Percentiles rank a stretch among this genome's conserved stretches.
phyloP scores from a whole-genome alignment of 1,139 yeast species.

The Dujonia santamariae region DNA sequence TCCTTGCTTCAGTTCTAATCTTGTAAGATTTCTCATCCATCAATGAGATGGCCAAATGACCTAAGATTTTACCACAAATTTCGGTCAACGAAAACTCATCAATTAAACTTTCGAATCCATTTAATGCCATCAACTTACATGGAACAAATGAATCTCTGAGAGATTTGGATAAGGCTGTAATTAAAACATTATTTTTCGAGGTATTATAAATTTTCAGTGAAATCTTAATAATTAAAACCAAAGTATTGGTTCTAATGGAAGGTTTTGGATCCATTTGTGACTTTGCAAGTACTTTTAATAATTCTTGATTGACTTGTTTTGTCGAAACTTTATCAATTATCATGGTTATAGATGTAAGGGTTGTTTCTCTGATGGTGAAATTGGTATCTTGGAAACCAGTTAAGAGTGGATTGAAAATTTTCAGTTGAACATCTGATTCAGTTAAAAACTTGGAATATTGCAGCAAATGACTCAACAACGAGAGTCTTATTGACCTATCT shows the following conservation, averaged over 20 bases:
- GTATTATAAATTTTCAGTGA: constrained; percentile 58
- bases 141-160: constrained; percentile 78
- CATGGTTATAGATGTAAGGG: constrained; percentile 65
- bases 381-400: constrained; percentile 88
- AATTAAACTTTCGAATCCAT: constrained; percentile 66
- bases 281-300: constrained; percentile 77
- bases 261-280: constrained; percentile 84
- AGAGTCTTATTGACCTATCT: constrained; percentile 75
- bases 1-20: constrained; percentile 71
- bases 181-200: constrained; percentile 67
- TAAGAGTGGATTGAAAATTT: constrained; percentile 62
- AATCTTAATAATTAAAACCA: constrained; percentile 70
- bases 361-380: constrained; percentile 73
- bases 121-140: constrained; percentile 72
- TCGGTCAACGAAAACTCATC: constrained; percentile 72
- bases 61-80: constrained; percentile 77
- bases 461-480: constrained; percentile 63
- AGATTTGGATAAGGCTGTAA: constrained; percentile 84
- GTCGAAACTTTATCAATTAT: constrained; percentile 69
- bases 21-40: constrained; percentile 66
- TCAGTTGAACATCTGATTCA: constrained; percentile 63
- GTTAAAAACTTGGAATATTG: constrained; percentile 49
- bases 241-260: constrained; percentile 82
- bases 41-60: constrained; percentile 80
- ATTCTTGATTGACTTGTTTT: constrained; percentile 83